Percentiles rank a stretch among this genome's conserved stretches.
These are phyloP conservation scores for Zalaria sp. DNA, from an alignment of 2,329 filamentous ascomycete genomes.

Conservation along the genomic window DNA sequence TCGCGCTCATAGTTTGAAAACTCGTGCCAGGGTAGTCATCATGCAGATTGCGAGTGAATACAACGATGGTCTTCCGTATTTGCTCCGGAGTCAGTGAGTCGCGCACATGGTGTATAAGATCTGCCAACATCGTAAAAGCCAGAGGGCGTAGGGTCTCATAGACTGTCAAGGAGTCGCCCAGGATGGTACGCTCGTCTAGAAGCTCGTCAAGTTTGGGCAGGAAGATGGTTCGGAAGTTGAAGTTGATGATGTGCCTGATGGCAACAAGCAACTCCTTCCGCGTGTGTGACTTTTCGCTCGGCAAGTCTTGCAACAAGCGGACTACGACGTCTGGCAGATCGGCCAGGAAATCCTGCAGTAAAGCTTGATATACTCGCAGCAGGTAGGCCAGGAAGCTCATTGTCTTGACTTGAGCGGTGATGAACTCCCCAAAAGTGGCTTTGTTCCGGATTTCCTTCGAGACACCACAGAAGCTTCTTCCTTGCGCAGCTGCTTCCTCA, in stretches of 20 bases:
- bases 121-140: constrained; percentile 95
- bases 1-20: constrained; percentile 99
- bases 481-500: constrained; percentile 62
- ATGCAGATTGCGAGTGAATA: constrained; percentile 91
- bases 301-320: constrained; percentile 81
- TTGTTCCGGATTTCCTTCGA: constrained; percentile 88
- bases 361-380: constrained; percentile 71
- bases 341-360: constrained; percentile 76
- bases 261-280: constrained; percentile 92
- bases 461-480: constrained; percentile 80
- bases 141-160: constrained; percentile 93
- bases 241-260: constrained; percentile 97
- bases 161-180: constrained; percentile 89
- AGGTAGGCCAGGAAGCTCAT: constrained; percentile 98
- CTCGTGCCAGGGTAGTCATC: constrained; percentile 95
- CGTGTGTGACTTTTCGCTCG: constrained; percentile 81
- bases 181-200: constrained; percentile 82
- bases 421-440: constrained; percentile 90
- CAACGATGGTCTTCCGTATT: constrained; percentile 88
- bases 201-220: constrained; percentile 88
- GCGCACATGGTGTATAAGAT: constrained; percentile 91
- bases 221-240: constrained; percentile 94
- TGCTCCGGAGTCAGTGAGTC: constrained; percentile 80
- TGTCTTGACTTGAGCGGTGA: constrained; percentile 95
- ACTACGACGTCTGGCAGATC: constrained; percentile 82